Percentiles rank a stretch among this genome's conserved stretches.
These are phyloP conservation scores for Coemansia asiatica DNA, from an alignment of 192 early-diverging fungal species.

Conservation along the genomic window DNA sequence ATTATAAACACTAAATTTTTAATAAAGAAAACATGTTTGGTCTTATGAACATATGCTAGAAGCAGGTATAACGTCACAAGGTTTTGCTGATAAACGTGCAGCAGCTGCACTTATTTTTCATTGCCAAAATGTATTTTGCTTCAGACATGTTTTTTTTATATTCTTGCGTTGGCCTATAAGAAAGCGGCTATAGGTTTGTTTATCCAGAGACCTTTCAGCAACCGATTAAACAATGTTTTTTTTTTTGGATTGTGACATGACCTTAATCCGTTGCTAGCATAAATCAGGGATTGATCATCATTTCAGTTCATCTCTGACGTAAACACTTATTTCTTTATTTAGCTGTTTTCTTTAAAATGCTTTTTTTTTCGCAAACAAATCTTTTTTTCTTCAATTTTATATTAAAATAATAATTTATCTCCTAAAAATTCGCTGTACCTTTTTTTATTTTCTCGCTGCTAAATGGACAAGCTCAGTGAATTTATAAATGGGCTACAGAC, in stretches of 20 bases:
- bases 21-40: neutral
- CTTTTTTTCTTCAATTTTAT: no score
- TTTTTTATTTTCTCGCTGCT: neutral
- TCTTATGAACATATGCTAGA: neutral
- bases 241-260: no score
- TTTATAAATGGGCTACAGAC: slow-evolving; percentile 43
- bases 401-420: no score
- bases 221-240: no score
- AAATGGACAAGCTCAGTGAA: slow-evolving; percentile 45
- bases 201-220: no score
- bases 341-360: no score
- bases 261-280: no score
- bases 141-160: neutral
- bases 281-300: no score
- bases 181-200: neutral
- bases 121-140: neutral
- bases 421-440: neutral
- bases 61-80: neutral
- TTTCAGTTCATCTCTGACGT: no score
- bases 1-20: neutral
- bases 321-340: no score
- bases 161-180: neutral
- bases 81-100: neutral
- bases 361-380: no score
- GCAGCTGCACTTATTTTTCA: neutral